A percentile compares a stretch with the other conserved stretches of the same genome.
Evolutionary conservation across 2,329 filamentous ascomycete species (phyloP).

Genomic region (Calonectria pauciramosa): DNA sequence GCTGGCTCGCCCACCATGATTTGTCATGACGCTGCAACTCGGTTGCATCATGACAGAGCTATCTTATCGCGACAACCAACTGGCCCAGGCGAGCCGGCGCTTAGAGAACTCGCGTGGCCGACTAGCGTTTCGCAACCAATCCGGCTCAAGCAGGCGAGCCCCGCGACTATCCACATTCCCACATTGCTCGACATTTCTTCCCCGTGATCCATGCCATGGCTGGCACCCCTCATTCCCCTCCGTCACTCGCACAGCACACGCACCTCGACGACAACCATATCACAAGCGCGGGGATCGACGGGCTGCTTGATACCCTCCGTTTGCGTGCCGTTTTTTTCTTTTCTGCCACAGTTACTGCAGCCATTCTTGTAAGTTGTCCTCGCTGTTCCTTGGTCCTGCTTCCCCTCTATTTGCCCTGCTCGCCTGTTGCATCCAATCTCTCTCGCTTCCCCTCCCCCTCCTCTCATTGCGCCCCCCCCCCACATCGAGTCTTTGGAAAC

Average conservation of each 20-base stretch:
- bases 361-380: neutral
- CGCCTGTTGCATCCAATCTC: neutral
- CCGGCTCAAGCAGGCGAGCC: slow-evolving; percentile 7
- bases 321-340: neutral
- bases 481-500: slow-evolving; percentile 8
- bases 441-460: slow-evolving; percentile 5
- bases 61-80: neutral
- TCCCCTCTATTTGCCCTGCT: neutral
- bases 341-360: neutral
- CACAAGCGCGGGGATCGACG: slow-evolving; percentile 12
- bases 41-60: slow-evolving; percentile 3
- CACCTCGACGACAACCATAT: neutral
- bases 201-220: slow-evolving; percentile 5
- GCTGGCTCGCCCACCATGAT: neutral
- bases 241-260: slow-evolving; percentile 5
- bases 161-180: slow-evolving; percentile 8
- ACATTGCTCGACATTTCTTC: slow-evolving; percentile 13
- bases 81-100: neutral
- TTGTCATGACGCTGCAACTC: neutral
- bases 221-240: slow-evolving; percentile 7
- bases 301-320: neutral
- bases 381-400: neutral
- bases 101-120: neutral
- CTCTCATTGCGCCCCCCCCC: neutral
- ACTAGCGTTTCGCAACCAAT: slow-evolving; percentile 13